phyloP scores from a whole-genome alignment of 2,329 filamentous ascomycete species.

The Diaporthe amygdali region DNA sequence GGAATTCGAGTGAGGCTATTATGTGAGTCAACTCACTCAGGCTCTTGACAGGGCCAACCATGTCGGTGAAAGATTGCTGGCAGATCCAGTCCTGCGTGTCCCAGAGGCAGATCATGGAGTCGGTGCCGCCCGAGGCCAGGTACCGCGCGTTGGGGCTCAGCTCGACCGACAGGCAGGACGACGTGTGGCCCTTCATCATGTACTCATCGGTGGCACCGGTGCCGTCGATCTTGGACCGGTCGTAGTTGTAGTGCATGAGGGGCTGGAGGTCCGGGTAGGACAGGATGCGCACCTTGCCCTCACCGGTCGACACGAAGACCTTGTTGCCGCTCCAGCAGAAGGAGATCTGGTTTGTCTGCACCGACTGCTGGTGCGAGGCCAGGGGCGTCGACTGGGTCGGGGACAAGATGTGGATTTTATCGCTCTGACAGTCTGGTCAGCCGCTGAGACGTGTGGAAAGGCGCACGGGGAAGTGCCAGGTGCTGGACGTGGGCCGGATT shows the following conservation, averaged over 20 bases:
- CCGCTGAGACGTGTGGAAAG: background rate
- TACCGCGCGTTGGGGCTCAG: constrained; percentile 74
- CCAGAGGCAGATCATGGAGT: constrained; percentile 78
- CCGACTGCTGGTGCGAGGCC: constrained; percentile 62
- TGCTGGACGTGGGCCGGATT: background rate
- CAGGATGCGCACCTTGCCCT: constrained; percentile 74
- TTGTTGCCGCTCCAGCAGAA: constrained; percentile 77
- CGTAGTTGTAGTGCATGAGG: constrained; percentile 52
- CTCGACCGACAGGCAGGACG: constrained; percentile 70
- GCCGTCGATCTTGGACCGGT: constrained; percentile 40
- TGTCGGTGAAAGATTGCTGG: constrained; percentile 71
- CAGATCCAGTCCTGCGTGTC: constrained; percentile 81
- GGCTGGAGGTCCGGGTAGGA: constrained; percentile 70
- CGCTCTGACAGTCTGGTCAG: constrained; percentile 49
- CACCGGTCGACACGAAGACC: constrained; percentile 72
- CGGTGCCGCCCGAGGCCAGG: constrained; percentile 76
- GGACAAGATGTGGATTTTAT: constrained; percentile 67
- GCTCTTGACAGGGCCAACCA: constrained; percentile 72
- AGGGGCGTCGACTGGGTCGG: constrained; percentile 62
- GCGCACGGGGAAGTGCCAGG: background rate
- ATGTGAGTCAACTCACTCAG: constrained; percentile 55
- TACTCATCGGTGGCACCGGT: constrained; percentile 51
- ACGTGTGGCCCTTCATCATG: constrained; percentile 74
- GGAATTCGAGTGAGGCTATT: background rate
- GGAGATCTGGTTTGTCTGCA: constrained; percentile 73